These are phyloP conservation scores for Incumbomyces lentus DNA, from an alignment of 2,329 filamentous ascomycete genomes.

Conservation along the genomic window DNA sequence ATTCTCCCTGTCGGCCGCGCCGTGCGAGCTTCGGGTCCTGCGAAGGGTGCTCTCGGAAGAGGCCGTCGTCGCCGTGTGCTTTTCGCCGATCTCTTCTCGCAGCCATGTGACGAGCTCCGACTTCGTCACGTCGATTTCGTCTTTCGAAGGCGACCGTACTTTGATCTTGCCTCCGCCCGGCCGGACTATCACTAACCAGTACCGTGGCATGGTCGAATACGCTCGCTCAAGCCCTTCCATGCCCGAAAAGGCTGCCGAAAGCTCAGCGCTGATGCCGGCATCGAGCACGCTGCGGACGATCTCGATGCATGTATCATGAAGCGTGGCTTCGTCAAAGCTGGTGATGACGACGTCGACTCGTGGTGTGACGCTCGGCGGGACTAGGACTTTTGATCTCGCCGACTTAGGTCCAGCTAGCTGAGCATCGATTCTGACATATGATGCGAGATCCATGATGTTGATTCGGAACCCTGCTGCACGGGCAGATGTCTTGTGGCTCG, in stretches of 20 bases:
- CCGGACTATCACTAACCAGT: slow-evolving; percentile 82
- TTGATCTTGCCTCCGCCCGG: slow-evolving; percentile 43
- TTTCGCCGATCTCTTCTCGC: slow-evolving; percentile 68
- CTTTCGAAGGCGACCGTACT: slow-evolving; percentile 65
- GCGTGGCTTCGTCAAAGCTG: slow-evolving; percentile 67
- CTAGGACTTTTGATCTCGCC: slow-evolving; percentile 19
- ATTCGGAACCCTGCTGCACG: slow-evolving; percentile 78
- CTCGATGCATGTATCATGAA: slow-evolving; percentile 66
- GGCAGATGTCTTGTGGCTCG: slow-evolving; percentile 46
- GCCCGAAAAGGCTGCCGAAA: slow-evolving; percentile 68
- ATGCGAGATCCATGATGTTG: slow-evolving; percentile 17
- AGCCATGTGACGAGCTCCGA: slow-evolving; percentile 70
- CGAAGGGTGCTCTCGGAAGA: slow-evolving; percentile 31
- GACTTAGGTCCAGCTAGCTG: slow-evolving; percentile 19
- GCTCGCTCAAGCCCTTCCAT: slow-evolving; percentile 61
- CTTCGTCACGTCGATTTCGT: slow-evolving; percentile 71
- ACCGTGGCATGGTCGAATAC: slow-evolving; percentile 64
- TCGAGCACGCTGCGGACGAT: slow-evolving; percentile 71
- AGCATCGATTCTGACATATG: slow-evolving; percentile 11
- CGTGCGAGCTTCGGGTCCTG: slow-evolving; percentile 29
- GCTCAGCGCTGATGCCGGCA: slow-evolving; percentile 75
- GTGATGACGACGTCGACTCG: slow-evolving; percentile 79
- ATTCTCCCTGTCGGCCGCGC: slow-evolving; percentile 39
- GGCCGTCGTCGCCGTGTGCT: slow-evolving; percentile 36
- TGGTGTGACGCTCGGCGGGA: slow-evolving; percentile 6